These are phyloP conservation scores for Pseudozyma pruni DNA, from an alignment of 1,284 basidiomycete species.

Conservation along the genomic window DNA sequence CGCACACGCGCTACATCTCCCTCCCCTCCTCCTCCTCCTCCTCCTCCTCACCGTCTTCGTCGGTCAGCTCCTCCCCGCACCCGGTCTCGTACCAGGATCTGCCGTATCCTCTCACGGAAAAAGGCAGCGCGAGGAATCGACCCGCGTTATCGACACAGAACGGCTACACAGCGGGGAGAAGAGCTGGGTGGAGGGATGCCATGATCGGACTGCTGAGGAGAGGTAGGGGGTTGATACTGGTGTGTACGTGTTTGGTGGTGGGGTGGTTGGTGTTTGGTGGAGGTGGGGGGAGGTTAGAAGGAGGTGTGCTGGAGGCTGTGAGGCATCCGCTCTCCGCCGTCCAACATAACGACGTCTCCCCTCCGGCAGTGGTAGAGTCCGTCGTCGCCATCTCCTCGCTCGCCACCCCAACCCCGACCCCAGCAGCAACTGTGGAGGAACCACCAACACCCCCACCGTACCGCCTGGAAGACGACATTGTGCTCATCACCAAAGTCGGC, in stretches of 20 bases:
- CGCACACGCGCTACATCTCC: too few relatives aligned
- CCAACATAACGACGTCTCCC: too few relatives aligned
- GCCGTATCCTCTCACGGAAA: too few relatives aligned
- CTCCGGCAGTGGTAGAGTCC: too few relatives aligned
- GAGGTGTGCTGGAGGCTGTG: too few relatives aligned
- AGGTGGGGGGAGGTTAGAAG: too few relatives aligned
- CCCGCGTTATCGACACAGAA: background rate
- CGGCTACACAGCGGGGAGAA: background rate
- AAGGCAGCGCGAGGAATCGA: too few relatives aligned
- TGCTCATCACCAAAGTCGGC: conserved; percentile 48
- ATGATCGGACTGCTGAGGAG: background rate
- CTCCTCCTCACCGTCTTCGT: too few relatives aligned
- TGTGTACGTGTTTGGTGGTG: conserved; percentile 15
- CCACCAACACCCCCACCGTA: conserved; percentile 1
- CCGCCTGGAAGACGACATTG: conserved; percentile 37
- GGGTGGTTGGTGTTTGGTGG: conserved; percentile 4
- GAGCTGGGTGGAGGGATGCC: background rate
- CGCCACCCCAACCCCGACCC: background rate
- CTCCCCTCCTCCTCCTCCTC: too few relatives aligned
- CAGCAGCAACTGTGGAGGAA: background rate
- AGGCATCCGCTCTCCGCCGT: too few relatives aligned
- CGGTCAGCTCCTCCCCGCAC: background rate
- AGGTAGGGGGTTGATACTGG: conserved; percentile 13
- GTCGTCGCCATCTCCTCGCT: background rate
- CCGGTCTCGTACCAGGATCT: background rate